Base-by-base conservation (phyloP, 176 grass and related monocot genomes). In the Rhynchospora breviuscula region DNA sequence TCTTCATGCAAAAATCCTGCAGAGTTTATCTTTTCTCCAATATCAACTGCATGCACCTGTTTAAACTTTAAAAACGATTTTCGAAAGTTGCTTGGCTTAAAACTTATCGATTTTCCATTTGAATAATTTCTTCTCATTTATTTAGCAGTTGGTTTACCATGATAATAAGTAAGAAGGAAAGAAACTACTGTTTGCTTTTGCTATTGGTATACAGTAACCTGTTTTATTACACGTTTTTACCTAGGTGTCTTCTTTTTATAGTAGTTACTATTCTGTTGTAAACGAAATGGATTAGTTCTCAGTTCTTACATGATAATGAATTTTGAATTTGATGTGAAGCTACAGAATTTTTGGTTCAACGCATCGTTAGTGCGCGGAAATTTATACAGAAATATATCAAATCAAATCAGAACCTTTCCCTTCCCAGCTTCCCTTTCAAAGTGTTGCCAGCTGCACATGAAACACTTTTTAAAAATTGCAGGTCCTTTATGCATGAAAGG, bases 391-490 rank as follows among this genome's bases (percentile, higher is more conserved):
- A 73, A 48, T 66, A 73, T 23, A 12, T 73, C 69, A 23, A 73
- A 73, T 73, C 69, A 73, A 46, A 73, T 23, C 69, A 73, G 69
- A 73, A 19, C n/a, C n/a, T 74, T 74, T 74, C 19, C 45, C 51
- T 52, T 47, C 10, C n/a, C 51, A 10, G 19, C 51, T 52, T 47
- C 10, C n/a, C 51, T 74, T 74, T 74, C 46, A 52, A 74, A 74
- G 46, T 77, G 21, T 19, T 3, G 53, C 48, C 10, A 76, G 21
- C 21, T 75, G 65, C n/a, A 40, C 13, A 67, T 35, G 65, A 35
- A 40, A 43, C 6, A 67, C 60, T 0, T 3, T 15, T 15, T 4
- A 64, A 64, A 64, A 52, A 52, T 52, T 12, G 1, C 10, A 52
- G 49, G 49, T 52, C 59, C n/a, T 62, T 62, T 62, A 2, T 62